phyloP scores from a whole-genome alignment of 2,329 filamentous ascomycete species.

The Endocalyx cinctus region DNA sequence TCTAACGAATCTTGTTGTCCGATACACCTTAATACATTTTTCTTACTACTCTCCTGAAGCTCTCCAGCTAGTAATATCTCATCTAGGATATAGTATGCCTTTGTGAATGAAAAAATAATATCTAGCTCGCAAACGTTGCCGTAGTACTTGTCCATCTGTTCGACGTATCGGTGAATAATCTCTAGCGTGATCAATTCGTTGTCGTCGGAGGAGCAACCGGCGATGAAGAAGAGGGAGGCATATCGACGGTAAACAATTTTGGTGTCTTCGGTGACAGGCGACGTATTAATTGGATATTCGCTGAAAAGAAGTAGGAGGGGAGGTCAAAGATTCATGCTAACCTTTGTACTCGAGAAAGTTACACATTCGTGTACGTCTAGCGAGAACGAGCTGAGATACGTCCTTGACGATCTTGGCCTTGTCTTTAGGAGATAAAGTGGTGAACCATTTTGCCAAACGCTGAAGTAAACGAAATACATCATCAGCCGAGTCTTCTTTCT shows the following conservation, averaged over 20 bases:
- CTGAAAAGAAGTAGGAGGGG: no score
- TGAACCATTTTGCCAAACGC: constrained; percentile 99
- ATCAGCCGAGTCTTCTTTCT: neutral
- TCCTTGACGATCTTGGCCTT: constrained; percentile 99
- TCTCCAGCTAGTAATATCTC: constrained; percentile 93
- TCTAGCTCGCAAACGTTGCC: constrained; percentile 99
- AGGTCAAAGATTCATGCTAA: no score
- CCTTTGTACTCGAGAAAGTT: constrained; percentile 99
- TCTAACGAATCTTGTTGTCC: constrained; percentile 96
- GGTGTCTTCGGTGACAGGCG: constrained; percentile 63
- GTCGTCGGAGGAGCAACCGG: constrained; percentile 92
- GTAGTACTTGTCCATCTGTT: constrained; percentile 99
- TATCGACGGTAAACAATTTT: constrained; percentile 99
- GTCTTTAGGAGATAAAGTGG: constrained; percentile 92
- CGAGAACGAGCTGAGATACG: constrained; percentile 94
- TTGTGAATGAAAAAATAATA: constrained; percentile 99
- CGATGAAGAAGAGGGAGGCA: constrained; percentile 98
- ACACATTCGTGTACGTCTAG: constrained; percentile 96
- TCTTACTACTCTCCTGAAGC: constrained; percentile 98
- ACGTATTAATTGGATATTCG: no score
- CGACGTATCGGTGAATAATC: constrained; percentile 97
- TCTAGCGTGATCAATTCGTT: constrained; percentile 98
- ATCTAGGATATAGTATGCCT: constrained; percentile 98
- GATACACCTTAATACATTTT: constrained; percentile 95
- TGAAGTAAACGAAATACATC: constrained; percentile 37